Base-by-base conservation (phyloP, 2,329 filamentous ascomycete genomes). In the Furcasterigmium furcatum region DNA sequence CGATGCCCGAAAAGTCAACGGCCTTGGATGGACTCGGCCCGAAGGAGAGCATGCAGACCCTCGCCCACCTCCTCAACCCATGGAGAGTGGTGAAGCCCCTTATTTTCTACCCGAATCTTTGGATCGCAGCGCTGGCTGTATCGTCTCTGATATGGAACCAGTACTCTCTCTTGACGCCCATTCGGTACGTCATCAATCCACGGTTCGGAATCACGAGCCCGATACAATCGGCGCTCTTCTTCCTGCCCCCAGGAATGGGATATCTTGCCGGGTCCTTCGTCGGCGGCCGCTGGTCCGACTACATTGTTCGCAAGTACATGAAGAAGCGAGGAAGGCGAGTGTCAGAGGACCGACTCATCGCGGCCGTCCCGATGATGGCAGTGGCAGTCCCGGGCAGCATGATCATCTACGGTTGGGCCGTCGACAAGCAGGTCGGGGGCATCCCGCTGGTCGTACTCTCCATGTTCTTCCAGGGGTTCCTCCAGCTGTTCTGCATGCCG, bases 401-500 rank as follows among this genome's bases (percentile, higher is more conserved):
- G 66, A 64, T 91, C 7, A 59, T 88, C 3, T 90, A 76, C 50
- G 73, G 73, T 7, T 77, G 73, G 77, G 63, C 68, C 5, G 65
- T 80, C 13, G 70, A 80, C 46, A 67, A 66, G 46, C 57, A 65
- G 9, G 67, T 73, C 4, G 77, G 77, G 4, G 77, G 76, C 3
- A 72, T 81, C 36, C 68, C 75, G 0, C 58, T 87, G 5, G 87
- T 86, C 0, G 84, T 90, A 3, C 73, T 90, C 8, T 79, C 81
- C 55, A 84, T 91, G 73, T 91, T 91, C 58, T 48, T 86, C 3
- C 86, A 91, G 57, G 87, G 87, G 2, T 74, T 90, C 1, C 84
- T 81, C 0, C 85, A 91, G 62, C 68, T 91, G 6, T 87, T 89
- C 58, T 87, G 84, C 55, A 91, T 90, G 57, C 86, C 86, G 0